phyloP scores from a whole-genome alignment of 805 yeast genomes.

The Wickerhamomyces chaumierensis region DNA sequence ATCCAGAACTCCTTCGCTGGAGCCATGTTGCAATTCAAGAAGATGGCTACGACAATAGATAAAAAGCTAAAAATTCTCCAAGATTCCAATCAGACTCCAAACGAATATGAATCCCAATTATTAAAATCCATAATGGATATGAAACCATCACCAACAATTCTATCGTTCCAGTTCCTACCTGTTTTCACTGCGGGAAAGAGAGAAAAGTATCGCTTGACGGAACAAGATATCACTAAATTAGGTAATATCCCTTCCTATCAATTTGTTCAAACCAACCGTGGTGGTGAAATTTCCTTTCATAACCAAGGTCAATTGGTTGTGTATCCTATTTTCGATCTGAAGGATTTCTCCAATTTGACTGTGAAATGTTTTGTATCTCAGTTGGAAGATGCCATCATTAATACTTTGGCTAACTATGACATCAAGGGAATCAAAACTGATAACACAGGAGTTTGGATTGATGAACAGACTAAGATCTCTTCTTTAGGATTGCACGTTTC shows the following conservation, averaged over 20 bases:
- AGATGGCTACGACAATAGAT: constrained; percentile 35
- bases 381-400: constrained; percentile 47
- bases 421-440: constrained; percentile 38
- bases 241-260: no score
- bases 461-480: constrained; percentile 52
- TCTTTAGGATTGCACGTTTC: constrained; percentile 85
- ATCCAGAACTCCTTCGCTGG: constrained; percentile 47
- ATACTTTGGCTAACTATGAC: constrained; percentile 28
- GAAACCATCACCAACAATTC: constrained; percentile 54
- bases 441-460: constrained; percentile 86
- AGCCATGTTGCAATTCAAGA: constrained; percentile 47
- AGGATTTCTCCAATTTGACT: constrained; percentile 41
- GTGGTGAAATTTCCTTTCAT: constrained; percentile 95
- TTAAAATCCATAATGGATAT: constrained; percentile 29
- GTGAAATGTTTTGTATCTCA: constrained; percentile 56
- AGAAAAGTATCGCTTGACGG: constrained; percentile 41
- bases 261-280: constrained; percentile 73
- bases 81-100: constrained; percentile 28
- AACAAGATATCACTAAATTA: constrained; percentile 13
- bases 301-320: constrained; percentile 92
- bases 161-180: constrained; percentile 78
- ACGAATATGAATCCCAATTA: constrained; percentile 35
- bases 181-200: constrained; percentile 91
- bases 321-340: constrained; percentile 67
- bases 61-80: constrained; percentile 27